Percentiles rank a stretch among this genome's conserved stretches.
Evolutionary conservation across 768 basidiomycete species (phyloP).

Genomic region (Rhodotorula taiwanensis): DNA sequence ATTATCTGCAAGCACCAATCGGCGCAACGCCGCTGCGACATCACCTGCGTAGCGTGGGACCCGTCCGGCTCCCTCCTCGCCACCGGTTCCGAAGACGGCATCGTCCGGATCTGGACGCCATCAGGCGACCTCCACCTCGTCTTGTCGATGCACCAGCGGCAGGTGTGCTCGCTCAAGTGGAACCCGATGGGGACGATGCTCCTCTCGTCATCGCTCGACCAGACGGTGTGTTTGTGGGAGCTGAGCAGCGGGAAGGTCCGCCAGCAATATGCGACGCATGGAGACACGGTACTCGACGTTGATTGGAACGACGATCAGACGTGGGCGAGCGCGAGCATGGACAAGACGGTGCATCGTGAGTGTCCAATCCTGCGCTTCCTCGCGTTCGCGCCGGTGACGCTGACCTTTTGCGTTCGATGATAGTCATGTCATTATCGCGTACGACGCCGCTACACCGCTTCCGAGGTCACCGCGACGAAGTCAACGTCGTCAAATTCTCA

Average conservation of each 20-base stretch:
- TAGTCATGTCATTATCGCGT: conserved; percentile 31
- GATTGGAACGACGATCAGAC: conserved; percentile 40
- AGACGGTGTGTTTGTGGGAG: conserved; percentile 43
- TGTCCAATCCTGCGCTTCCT: not conserved
- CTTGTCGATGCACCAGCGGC: conserved; percentile 38
- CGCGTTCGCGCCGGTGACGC: too few species aligned
- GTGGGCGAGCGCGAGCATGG: conserved; percentile 37
- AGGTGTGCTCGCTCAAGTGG: conserved; percentile 37
- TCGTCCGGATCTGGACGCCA: conserved; percentile 43
- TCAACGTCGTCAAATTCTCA: conserved; percentile 42
- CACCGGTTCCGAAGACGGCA: conserved; percentile 42
- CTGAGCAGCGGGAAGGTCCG: conserved; percentile 37
- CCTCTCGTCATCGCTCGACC: conserved; percentile 40
- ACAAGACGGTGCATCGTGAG: conserved; percentile 38
- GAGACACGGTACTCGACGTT: conserved; percentile 37
- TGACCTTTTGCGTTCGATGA: too few species aligned
- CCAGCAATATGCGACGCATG: conserved; percentile 38
- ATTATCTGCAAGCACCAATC: conserved; percentile 37
- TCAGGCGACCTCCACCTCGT: conserved; percentile 38
- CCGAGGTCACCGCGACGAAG: conserved; percentile 43
- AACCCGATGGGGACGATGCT: conserved; percentile 39
- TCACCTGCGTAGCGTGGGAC: conserved; percentile 39
- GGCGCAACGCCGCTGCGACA: conserved; percentile 30
- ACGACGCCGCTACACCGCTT: conserved; percentile 37
- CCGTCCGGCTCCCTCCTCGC: conserved; percentile 37